These are phyloP conservation scores for Entomortierella parvispora DNA, from an alignment of 192 early-diverging fungal genomes.

Conservation along the genomic window DNA sequence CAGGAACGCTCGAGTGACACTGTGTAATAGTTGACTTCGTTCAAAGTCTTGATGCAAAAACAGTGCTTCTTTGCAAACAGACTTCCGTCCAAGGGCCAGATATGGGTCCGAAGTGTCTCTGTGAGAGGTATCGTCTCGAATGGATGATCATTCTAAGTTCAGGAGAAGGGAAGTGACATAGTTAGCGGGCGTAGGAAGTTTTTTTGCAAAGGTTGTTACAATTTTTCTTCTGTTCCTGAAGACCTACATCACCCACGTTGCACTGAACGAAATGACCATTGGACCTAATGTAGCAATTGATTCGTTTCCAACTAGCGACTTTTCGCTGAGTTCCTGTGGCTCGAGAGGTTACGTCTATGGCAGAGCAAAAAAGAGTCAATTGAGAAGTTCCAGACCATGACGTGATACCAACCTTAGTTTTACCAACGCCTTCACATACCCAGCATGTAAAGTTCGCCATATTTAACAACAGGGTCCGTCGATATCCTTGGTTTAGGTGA, in stretches of 20 bases:
- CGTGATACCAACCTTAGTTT: no score
- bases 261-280: slow-evolving; percentile 45
- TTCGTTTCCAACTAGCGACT: slow-evolving; percentile 32
- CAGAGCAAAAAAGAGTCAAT: not conserved
- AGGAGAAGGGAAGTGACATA: not conserved
- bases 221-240: not conserved
- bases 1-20: slow-evolving; percentile 31
- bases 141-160: slow-evolving; percentile 22
- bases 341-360: slow-evolving; percentile 19
- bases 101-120: slow-evolving; percentile 44
- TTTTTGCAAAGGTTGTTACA: not conserved
- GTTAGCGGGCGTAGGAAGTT: not conserved
- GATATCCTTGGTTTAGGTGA: slow-evolving; percentile 30
- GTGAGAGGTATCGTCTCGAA: slow-evolving; percentile 48
- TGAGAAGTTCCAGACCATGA: not conserved
- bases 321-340: slow-evolving; percentile 25
- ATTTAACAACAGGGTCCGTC: slow-evolving; percentile 23
- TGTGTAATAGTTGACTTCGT: slow-evolving; percentile 46
- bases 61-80: slow-evolving; percentile 42
- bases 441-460: slow-evolving; percentile 34
- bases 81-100: slow-evolving; percentile 40
- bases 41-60: slow-evolving; percentile 32
- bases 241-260: slow-evolving; percentile 34
- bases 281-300: slow-evolving; percentile 31
- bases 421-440: slow-evolving; percentile 22